Conservation (phyloP, 495 filamentous ascomycete genomes). For the Letharia columbiana region DNA sequence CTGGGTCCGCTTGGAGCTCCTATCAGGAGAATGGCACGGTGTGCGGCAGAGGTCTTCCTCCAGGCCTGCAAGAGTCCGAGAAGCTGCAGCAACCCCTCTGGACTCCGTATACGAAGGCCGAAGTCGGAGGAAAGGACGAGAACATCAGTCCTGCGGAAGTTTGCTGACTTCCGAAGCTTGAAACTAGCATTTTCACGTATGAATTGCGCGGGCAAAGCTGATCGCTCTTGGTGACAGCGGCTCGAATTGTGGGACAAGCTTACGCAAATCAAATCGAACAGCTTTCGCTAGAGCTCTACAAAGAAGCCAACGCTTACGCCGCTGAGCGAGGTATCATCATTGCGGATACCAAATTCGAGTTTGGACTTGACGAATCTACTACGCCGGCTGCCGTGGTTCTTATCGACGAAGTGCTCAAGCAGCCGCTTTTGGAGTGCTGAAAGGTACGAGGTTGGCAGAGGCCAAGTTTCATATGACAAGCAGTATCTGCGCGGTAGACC, state of each 20-base stretch:
- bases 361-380: constrained; percentile 63
- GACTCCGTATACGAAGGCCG: constrained; percentile 87
- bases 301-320: constrained; percentile 64
- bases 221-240: constrained; percentile 36
- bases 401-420: constrained; percentile 85
- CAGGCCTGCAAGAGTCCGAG: constrained; percentile 63
- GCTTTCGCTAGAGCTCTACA: constrained; percentile 65
- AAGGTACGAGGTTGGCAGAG: constrained; percentile 59
- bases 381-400: constrained; percentile 59
- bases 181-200: not conserved
- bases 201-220: constrained; percentile 1
- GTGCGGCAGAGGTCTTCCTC: constrained; percentile 61
- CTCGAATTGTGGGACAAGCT: constrained; percentile 58
- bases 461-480: constrained; percentile 85
- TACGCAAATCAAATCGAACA: constrained; percentile 69
- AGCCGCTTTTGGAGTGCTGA: constrained; percentile 83
- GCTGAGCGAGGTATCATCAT: constrained; percentile 77
- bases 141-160: constrained; percentile 72
- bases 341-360: constrained; percentile 82
- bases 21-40: constrained; percentile 68
- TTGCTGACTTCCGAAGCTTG: constrained; percentile 5
- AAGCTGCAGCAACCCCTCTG: constrained; percentile 66
- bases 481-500: constrained; percentile 56
- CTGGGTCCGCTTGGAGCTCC: constrained; percentile 84
- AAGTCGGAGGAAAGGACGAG: constrained; percentile 74